Percentiles rank a stretch among this genome's conserved stretches.
Evolutionary conservation across 2,329 filamentous ascomycete species (phyloP).

Genomic region (Fusarium brachygibbosum): DNA sequence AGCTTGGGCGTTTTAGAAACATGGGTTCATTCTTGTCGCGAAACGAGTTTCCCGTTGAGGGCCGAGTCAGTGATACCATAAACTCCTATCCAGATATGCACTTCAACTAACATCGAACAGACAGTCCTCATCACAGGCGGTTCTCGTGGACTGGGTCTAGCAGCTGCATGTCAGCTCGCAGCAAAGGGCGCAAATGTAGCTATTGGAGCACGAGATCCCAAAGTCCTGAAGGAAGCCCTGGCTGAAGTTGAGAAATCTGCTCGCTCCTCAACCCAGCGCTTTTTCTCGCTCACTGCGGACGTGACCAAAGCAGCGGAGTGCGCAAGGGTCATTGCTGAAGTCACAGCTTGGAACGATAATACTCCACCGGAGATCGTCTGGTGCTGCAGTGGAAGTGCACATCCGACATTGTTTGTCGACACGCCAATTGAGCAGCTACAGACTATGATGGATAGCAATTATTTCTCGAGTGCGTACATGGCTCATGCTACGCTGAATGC

Average conservation of each 20-base stretch:
- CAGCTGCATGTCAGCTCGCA: constrained; percentile 33
- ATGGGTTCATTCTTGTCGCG: constrained; percentile 24
- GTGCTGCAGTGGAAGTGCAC: constrained; percentile 39
- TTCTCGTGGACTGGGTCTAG: constrained; percentile 31
- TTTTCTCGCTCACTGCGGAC: constrained; percentile 20
- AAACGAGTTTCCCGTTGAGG: constrained; percentile 25
- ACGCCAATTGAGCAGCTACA: constrained; percentile 36
- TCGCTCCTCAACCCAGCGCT: constrained; percentile 19
- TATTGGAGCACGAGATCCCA: constrained; percentile 21
- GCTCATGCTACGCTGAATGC: constrained; percentile 34
- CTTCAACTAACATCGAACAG: not conserved
- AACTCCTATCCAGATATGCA: accelerated
- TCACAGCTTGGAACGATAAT: constrained; percentile 25
- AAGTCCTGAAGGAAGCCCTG: constrained; percentile 18
- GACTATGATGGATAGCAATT: constrained; percentile 43
- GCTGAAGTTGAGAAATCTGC: constrained; percentile 21
- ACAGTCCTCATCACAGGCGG: constrained; percentile 36
- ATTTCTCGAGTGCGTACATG: constrained; percentile 40
- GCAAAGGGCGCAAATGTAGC: constrained; percentile 26
- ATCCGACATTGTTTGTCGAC: constrained; percentile 37
- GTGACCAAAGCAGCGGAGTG: constrained; percentile 29
- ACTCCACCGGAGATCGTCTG: constrained; percentile 21
- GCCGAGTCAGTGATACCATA: not conserved
- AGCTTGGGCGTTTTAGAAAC: accelerated
- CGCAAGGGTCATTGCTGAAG: constrained; percentile 20